Evolutionary conservation across 2,329 filamentous ascomycete genomes (phyloP).

Genomic region (Knoxdaviesia capensis): DNA sequence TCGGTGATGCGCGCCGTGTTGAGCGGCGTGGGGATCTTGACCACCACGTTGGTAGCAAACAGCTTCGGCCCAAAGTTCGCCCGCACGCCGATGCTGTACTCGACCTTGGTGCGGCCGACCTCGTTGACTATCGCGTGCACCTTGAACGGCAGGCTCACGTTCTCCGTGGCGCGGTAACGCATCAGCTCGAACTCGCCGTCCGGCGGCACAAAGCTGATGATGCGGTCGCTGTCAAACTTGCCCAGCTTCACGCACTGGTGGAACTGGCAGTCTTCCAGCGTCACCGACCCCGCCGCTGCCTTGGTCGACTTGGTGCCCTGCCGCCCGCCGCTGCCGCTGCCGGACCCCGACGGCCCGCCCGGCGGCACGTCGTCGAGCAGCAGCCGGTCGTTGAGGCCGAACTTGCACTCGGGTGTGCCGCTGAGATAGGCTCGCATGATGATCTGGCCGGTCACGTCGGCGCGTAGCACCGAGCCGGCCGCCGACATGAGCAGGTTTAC

Average conservation of each 20-base stretch:
- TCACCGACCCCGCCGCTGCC: constrained; percentile 86
- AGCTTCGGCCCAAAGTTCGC: constrained; percentile 93
- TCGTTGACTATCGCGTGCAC: constrained; percentile 98
- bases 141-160: constrained; percentile 96
- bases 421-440: constrained; percentile 96
- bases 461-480: constrained; percentile 79
- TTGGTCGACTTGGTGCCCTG: constrained; percentile 78
- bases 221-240: constrained; percentile 89
- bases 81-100: constrained; percentile 94
- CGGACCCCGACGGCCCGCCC: background rate
- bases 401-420: constrained; percentile 96
- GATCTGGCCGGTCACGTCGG: constrained; percentile 93
- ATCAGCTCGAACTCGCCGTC: constrained; percentile 98
- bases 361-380: constrained; percentile 57
- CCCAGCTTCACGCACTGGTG: constrained; percentile 97
- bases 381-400: constrained; percentile 87
- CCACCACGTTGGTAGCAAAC: constrained; percentile 89
- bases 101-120: constrained; percentile 88
- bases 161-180: constrained; percentile 95
- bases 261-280: constrained; percentile 94
- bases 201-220: constrained; percentile 90
- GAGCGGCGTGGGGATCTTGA: constrained; percentile 84
- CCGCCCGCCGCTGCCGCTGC: constrained; percentile 41
- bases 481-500: constrained; percentile 99
- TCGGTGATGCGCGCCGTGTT: constrained; percentile 92